Evolutionary conservation across 108 stramenopile species (phyloP).

Genomic region (Skeletonema grethae): DNA sequence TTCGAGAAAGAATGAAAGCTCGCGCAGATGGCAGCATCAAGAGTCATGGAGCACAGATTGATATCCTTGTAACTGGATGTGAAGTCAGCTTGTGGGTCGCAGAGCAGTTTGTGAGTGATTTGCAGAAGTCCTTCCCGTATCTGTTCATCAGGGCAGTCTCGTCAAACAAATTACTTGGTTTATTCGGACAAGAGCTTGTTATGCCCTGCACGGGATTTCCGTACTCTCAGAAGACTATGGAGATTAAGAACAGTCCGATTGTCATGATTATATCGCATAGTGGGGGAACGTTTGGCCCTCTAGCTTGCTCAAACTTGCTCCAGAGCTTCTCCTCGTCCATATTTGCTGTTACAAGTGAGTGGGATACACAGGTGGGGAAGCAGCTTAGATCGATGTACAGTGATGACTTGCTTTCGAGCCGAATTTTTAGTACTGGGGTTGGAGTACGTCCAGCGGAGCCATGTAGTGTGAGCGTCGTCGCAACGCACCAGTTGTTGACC

Average conservation of each 20-base stretch:
- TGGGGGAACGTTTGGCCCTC: slow-evolving; percentile 52
- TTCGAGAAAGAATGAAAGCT: slow-evolving; percentile 39
- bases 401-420: slow-evolving; percentile 42
- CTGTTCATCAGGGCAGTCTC: slow-evolving; percentile 51
- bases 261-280: slow-evolving; percentile 54
- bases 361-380: slow-evolving; percentile 59
- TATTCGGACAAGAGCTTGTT: slow-evolving; percentile 55
- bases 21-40: slow-evolving; percentile 34
- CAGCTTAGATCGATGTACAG: slow-evolving; percentile 52
- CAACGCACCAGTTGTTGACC: slow-evolving; percentile 54
- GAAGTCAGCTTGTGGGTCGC: slow-evolving; percentile 69
- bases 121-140: slow-evolving; percentile 55
- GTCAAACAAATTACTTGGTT: slow-evolving; percentile 63
- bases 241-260: slow-evolving; percentile 51
- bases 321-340: slow-evolving; percentile 53
- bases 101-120: slow-evolving; percentile 63
- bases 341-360: slow-evolving; percentile 50
- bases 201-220: slow-evolving; percentile 52
- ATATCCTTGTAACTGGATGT: slow-evolving; percentile 63
- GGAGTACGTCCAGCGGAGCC: slow-evolving; percentile 60
- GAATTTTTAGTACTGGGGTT: slow-evolving; percentile 51
- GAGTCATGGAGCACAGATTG: slow-evolving; percentile 37
- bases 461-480: slow-evolving; percentile 50
- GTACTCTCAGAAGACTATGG: slow-evolving; percentile 39
- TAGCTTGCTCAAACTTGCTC: slow-evolving; percentile 47